Evolutionary conservation across 352 stramenopile genomes (phyloP).

Genomic region (Phytophthora quininea): DNA sequence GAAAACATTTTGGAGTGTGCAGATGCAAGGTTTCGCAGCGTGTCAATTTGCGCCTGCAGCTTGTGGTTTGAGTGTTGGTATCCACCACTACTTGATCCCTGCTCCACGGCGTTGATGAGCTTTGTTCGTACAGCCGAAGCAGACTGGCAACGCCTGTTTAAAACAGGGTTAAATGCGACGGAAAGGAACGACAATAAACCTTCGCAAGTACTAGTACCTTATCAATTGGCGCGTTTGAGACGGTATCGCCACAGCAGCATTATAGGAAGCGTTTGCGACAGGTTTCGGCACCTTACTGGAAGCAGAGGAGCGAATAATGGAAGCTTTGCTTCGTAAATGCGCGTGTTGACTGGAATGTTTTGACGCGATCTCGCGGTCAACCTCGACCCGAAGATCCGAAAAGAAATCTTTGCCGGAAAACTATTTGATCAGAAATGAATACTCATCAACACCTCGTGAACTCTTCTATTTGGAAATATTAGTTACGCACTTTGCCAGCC

Average conservation of each 20-base stretch:
- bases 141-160: conserved; percentile 64
- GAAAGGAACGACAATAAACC: too few relatives aligned
- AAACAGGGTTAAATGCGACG: background rate
- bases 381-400: conserved; percentile 30
- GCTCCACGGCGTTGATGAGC: conserved; percentile 62
- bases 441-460: background rate
- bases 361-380: conserved; percentile 26
- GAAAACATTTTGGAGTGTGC: conserved; percentile 8
- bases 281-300: conserved; percentile 14
- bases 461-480: background rate
- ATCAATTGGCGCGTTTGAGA: conserved; percentile 32
- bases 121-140: conserved; percentile 72
- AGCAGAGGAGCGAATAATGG: conserved; percentile 19
- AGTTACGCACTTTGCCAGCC: conserved; percentile 19
- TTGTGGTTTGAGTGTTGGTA: conserved; percentile 39
- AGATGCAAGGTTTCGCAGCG: conserved; percentile 40
- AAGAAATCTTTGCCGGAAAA: conserved; percentile 26
- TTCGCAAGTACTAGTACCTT: conserved; percentile 12
- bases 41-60: conserved; percentile 42
- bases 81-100: conserved; percentile 34
- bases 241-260: conserved; percentile 15
- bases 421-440: background rate
- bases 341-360: conserved; percentile 13
- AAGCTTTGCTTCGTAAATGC: conserved; percentile 28
- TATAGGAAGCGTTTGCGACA: background rate